These are phyloP conservation scores for Sporothrix schenckii DNA, from an alignment of 2,329 filamentous ascomycete species.

Conservation along the genomic window DNA sequence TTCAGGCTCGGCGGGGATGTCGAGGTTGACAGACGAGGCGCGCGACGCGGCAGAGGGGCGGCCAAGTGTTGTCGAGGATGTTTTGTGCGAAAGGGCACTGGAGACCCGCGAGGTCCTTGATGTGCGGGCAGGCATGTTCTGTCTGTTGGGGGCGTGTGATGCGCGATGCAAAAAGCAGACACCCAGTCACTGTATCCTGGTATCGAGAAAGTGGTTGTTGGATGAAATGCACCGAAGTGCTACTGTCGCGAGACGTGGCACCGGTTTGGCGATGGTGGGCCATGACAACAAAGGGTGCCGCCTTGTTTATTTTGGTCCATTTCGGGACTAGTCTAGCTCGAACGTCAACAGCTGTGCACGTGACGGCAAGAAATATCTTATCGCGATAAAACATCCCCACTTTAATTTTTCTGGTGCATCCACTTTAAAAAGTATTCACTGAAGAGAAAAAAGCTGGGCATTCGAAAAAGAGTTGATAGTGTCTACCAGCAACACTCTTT, in stretches of 20 bases:
- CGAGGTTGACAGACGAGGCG: conserved; percentile 49
- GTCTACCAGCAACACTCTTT: neutral
- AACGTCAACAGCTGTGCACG: conserved; percentile 24
- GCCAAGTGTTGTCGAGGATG: conserved; percentile 45
- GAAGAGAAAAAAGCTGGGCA: conserved; percentile 23
- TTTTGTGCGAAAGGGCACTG: conserved; percentile 46
- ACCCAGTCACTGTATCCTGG: neutral
- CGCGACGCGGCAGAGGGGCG: conserved; percentile 54
- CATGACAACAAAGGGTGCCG: conserved; percentile 30
- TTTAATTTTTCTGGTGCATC: conserved; percentile 31
- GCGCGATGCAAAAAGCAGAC: conserved; percentile 5
- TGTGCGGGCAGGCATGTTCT: conserved; percentile 55
- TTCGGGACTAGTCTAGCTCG: conserved; percentile 32
- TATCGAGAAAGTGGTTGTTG: neutral
- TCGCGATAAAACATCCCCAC: conserved; percentile 29
- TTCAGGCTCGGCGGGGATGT: conserved; percentile 71
- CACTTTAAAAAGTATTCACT: conserved; percentile 29
- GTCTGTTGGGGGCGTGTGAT: conserved; percentile 22
- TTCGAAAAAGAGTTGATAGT: neutral
- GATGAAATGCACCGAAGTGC: conserved; percentile 2
- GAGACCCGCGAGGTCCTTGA: conserved; percentile 53
- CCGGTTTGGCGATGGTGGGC: conserved; percentile 28
- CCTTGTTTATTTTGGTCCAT: conserved; percentile 35
- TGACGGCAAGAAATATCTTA: conserved; percentile 27
- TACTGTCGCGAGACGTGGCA: conserved; percentile 5